These are phyloP conservation scores for Clarkia xantiana DNA, from an alignment of 345 rosid genomes.

Conservation along the genomic window DNA sequence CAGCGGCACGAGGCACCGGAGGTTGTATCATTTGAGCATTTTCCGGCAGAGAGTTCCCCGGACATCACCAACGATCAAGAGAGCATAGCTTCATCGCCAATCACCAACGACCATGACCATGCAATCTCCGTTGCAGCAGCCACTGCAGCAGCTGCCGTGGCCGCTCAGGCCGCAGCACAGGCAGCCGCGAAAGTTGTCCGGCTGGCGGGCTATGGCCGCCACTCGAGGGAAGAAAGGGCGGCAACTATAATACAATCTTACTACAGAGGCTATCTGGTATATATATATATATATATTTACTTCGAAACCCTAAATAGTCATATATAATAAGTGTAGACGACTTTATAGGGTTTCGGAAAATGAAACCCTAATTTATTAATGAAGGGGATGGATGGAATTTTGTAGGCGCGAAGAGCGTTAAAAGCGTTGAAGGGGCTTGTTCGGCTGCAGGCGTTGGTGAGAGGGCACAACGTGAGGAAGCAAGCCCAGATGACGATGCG, in stretches of 20 bases:
- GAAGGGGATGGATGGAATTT: neutral
- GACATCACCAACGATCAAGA: conserved; percentile 56
- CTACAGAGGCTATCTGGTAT: conserved; percentile 85
- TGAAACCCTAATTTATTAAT: no score
- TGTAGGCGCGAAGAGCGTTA: conserved; percentile 82
- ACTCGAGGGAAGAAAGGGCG: conserved; percentile 64
- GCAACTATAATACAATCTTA: conserved; percentile 72
- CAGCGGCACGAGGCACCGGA: conserved; percentile 54
- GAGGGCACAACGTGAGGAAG: conserved; percentile 88
- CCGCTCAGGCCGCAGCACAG: conserved; percentile 88
- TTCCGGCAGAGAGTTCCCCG: conserved; percentile 70
- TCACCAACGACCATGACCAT: conserved; percentile 49
- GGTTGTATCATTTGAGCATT: conserved; percentile 76
- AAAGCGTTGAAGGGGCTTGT: conserved; percentile 86
- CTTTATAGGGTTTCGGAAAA: no score
- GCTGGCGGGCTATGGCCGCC: conserved; percentile 74
- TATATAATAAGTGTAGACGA: no score
- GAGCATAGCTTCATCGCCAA: conserved; percentile 36
- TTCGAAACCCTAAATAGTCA: no score
- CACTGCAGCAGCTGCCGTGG: conserved; percentile 90
- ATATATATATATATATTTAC: no score
- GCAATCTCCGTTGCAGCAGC: conserved; percentile 85
- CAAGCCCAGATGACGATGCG: conserved; percentile 97
- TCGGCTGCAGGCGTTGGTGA: conserved; percentile 84
- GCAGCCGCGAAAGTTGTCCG: conserved; percentile 90